Evolutionary conservation across 345 rosid genomes (phyloP).

Genomic region (Corchorus olitorius): DNA sequence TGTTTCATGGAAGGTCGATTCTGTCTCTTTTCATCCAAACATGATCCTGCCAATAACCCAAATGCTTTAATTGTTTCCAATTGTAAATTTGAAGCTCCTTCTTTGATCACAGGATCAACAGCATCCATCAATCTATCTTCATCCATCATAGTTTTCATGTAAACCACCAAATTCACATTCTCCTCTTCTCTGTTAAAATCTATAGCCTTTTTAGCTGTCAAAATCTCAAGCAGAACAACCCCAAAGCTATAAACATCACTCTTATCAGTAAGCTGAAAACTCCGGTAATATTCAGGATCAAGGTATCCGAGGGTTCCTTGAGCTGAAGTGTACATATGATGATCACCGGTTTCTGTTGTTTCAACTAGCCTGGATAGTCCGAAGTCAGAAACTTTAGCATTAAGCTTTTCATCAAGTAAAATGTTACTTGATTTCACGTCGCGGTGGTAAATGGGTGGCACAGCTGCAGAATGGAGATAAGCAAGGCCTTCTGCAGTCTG

Average conservation of each 20-base stretch:
- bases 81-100: slow-evolving; percentile 36
- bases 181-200: slow-evolving; percentile 56
- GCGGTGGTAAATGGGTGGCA: slow-evolving; percentile 62
- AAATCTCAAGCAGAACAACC: slow-evolving; percentile 56
- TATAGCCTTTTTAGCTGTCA: slow-evolving; percentile 52
- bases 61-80: slow-evolving; percentile 47
- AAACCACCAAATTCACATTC: slow-evolving; percentile 57
- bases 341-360: slow-evolving; percentile 36
- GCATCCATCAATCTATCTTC: slow-evolving; percentile 45
- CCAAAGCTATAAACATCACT: slow-evolving; percentile 72
- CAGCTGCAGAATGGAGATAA: slow-evolving; percentile 57
- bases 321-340: slow-evolving; percentile 57
- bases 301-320: slow-evolving; percentile 69
- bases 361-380: slow-evolving; percentile 54
- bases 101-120: slow-evolving; percentile 43
- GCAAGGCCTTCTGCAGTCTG: slow-evolving; percentile 59
- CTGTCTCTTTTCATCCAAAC: slow-evolving; percentile 53
- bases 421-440: slow-evolving; percentile 66
- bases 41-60: slow-evolving; percentile 45
- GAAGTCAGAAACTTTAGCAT: slow-evolving; percentile 60
- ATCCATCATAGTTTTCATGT: slow-evolving; percentile 39
- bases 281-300: slow-evolving; percentile 64
- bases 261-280: slow-evolving; percentile 58
- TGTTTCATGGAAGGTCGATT: slow-evolving; percentile 56
- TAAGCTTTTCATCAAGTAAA: slow-evolving; percentile 47